A percentile compares a stretch with the other conserved stretches of the same genome.
phyloP scores from a whole-genome alignment of 73 alveolate species.

The Tetrahymena thermophila region DNA sequence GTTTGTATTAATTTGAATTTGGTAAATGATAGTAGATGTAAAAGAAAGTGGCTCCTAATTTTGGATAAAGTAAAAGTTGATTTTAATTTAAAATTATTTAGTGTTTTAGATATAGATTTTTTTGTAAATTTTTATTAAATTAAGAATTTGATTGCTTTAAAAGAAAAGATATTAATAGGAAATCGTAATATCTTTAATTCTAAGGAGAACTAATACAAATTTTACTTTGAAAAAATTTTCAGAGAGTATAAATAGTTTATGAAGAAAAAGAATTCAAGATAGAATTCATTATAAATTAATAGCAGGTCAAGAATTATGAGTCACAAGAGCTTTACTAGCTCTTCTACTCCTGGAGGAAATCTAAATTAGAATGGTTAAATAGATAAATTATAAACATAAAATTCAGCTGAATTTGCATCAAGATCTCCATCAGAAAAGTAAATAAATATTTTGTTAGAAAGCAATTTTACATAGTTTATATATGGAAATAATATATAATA shows the following conservation, averaged over 20 bases:
- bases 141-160: neutral
- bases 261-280: neutral
- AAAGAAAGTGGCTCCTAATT: neutral
- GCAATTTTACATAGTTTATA: too few relatives aligned
- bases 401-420: neutral
- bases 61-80: neutral
- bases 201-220: neutral
- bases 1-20: neutral
- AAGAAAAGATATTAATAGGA: neutral
- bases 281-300: neutral
- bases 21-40: neutral
- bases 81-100: too few relatives aligned
- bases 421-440: neutral
- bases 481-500: too few relatives aligned
- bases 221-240: neutral
- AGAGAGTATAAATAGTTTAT: neutral
- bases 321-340: neutral
- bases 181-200: neutral
- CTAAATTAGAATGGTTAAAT: neutral
- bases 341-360: neutral
- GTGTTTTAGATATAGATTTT: neutral
- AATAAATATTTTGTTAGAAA: too few relatives aligned
- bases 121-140: neutral
- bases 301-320: neutral
- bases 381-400: neutral